Evolutionary conservation across 371 early-diverging fungal genomes (phyloP).

Genomic region (Sanchytrium tribonematis): DNA sequence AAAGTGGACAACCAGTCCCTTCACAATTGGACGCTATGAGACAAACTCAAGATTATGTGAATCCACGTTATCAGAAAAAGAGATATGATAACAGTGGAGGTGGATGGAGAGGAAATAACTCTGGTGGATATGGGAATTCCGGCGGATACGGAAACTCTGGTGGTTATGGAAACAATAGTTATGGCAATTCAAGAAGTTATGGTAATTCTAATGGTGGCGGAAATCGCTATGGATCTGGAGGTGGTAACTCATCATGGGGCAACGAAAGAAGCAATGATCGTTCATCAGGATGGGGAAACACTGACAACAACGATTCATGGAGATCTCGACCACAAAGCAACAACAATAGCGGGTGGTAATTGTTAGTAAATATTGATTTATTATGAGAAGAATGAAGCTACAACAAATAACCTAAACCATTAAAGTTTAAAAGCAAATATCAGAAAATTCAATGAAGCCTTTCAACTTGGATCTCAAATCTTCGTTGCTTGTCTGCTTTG

Average conservation of each 20-base stretch:
- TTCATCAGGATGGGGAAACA: neutral
- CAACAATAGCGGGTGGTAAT: neutral
- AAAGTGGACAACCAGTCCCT: constrained; percentile 79
- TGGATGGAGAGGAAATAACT: constrained; percentile 20
- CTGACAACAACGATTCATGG: neutral
- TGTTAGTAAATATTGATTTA: neutral
- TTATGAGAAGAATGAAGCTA: no score
- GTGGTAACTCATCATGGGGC: neutral
- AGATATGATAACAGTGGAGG: constrained; percentile 10
- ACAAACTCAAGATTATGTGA: constrained; percentile 2
- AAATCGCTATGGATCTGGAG: neutral
- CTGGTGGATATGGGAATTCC: constrained; percentile 22
- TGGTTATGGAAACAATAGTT: constrained; percentile 12
- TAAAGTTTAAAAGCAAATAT: no score
- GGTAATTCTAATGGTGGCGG: constrained; percentile 4
- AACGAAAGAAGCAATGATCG: no score
- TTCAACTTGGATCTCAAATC: no score
- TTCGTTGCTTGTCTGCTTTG: no score
- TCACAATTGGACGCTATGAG: constrained; percentile 32
- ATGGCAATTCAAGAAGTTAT: no score
- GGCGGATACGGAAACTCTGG: constrained; percentile 19
- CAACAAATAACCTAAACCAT: no score
- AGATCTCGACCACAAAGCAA: neutral
- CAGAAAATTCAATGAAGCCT: no score
- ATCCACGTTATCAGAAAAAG: constrained; percentile 7